phyloP scores from a whole-genome alignment of 805 yeast species.

The Wickerhamomyces chaumierensis region DNA sequence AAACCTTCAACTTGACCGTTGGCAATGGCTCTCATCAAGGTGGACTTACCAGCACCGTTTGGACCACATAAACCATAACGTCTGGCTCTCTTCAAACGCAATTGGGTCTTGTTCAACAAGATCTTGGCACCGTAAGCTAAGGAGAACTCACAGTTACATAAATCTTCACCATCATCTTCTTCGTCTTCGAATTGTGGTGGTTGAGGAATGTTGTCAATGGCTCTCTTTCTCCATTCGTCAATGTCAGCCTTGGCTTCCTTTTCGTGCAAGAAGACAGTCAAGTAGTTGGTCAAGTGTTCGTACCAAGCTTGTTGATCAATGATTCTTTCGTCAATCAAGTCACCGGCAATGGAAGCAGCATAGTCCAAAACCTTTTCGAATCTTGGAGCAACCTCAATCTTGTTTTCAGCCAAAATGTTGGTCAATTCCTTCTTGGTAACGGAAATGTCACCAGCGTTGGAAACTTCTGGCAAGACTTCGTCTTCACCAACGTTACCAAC shows the following conservation, averaged over 20 bases:
- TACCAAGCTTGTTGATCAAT: conserved; percentile 91
- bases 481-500: conserved; percentile 93
- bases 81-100: conserved; percentile 97
- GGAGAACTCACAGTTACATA: conserved; percentile 99
- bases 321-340: conserved; percentile 94
- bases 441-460: conserved; percentile 94
- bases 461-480: conserved; percentile 90
- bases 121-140: conserved; percentile 99
- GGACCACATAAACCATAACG: conserved; percentile 99
- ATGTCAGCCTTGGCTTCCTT: conserved; percentile 79
- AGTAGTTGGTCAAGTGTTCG: conserved; percentile 80
- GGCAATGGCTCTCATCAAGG: conserved; percentile 95
- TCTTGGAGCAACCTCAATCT: conserved; percentile 54
- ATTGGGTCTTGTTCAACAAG: conserved; percentile 97
- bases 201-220: conserved; percentile 96
- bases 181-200: conserved; percentile 94
- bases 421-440: conserved; percentile 80
- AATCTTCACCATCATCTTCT: conserved; percentile 98
- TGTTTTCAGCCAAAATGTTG: conserved; percentile 56
- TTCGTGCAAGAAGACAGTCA: conserved; percentile 93
- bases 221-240: conserved; percentile 91
- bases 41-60: conserved; percentile 99
- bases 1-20: conserved; percentile 99
- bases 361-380: conserved; percentile 70
- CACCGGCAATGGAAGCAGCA: conserved; percentile 96